Evolutionary conservation across 768 basidiomycete genomes (phyloP).

Genomic region (Pulveroboletus sp.): DNA sequence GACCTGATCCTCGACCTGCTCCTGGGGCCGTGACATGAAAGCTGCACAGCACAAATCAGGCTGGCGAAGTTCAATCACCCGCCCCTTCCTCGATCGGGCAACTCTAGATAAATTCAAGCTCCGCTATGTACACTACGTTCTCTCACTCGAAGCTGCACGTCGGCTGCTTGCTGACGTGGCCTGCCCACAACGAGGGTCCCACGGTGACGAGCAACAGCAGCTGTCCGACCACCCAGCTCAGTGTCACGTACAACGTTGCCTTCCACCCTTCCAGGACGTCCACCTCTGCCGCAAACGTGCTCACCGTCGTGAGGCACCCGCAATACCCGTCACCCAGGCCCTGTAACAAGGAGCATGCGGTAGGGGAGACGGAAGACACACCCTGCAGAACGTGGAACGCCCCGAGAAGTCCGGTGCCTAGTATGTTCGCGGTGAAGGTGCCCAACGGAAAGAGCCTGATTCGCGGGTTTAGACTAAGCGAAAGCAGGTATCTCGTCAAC

Average conservation of each 20-base stretch:
- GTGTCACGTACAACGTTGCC: conserved; percentile 62
- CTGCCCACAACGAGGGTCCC: conserved; percentile 60
- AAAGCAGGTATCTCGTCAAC: conserved; percentile 76
- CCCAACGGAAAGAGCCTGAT: conserved; percentile 66
- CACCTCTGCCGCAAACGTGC: conserved; percentile 86
- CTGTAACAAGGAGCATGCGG: conserved; percentile 69
- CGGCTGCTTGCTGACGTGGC: conserved; percentile 40
- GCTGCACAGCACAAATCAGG: conserved; percentile 22
- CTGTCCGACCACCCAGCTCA: conserved; percentile 72
- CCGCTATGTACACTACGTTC: conserved; percentile 17
- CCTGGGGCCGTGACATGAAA: conserved; percentile 37
- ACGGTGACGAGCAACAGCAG: conserved; percentile 65
- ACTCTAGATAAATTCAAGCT: conserved; percentile 25
- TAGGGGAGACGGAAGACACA: conserved; percentile 36
- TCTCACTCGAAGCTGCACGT: conserved; percentile 45
- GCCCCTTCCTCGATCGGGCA: conserved; percentile 26
- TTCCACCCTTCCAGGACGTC: conserved; percentile 51
- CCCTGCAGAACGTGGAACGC: conserved; percentile 70
- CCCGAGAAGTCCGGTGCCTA: conserved; percentile 83
- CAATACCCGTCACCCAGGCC: conserved; percentile 91
- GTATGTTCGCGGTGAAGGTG: conserved; percentile 68
- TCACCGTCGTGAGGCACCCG: conserved; percentile 91
- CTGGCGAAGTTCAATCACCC: conserved; percentile 19
- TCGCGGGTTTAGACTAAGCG: conserved; percentile 65
- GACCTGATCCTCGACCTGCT: conserved; percentile 45